Evolutionary conservation across 805 yeast genomes (phyloP).

Genomic region (Ogataea philodendri): DNA sequence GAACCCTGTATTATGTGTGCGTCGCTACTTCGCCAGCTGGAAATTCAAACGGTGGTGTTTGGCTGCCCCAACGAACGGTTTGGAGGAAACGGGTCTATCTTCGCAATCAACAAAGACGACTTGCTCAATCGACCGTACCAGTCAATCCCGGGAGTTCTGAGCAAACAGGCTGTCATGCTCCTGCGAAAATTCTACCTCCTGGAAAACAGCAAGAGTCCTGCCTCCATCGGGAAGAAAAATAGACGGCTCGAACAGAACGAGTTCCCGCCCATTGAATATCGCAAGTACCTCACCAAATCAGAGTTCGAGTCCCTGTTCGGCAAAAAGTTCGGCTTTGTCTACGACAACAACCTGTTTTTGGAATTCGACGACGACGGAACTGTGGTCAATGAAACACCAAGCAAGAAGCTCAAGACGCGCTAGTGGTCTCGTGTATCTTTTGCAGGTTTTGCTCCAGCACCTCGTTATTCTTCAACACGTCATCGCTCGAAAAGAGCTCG

Average conservation of each 20-base stretch:
- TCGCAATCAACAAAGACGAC: conserved; percentile 51
- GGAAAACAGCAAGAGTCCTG: conserved; percentile 85
- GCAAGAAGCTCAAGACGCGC: conserved; percentile 10
- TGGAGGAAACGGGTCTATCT: conserved; percentile 93
- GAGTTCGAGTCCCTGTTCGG: conserved; percentile 57
- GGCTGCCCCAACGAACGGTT: conserved; percentile 95
- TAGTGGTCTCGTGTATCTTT: conserved; percentile 13
- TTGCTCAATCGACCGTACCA: conserved; percentile 39
- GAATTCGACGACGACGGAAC: conserved; percentile 25
- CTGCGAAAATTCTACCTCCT: conserved; percentile 80
- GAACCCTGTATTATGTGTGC: conserved; percentile 99
- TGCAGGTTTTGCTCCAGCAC: conserved; percentile 24
- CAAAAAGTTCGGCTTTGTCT: conserved; percentile 28
- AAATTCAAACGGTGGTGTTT: conserved; percentile 69
- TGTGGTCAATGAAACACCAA: conserved; percentile 9
- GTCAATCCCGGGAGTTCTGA: conserved; percentile 72
- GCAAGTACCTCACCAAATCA: conserved; percentile 46
- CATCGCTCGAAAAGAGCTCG: conserved; percentile 26
- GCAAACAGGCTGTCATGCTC: conserved; percentile 80
- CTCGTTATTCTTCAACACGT: conserved; percentile 30
- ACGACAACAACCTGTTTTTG: conserved; percentile 25
- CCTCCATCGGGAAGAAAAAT: conserved; percentile 69
- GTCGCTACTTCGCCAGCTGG: conserved; percentile 78
- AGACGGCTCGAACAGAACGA: conserved; percentile 54
- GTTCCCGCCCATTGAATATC: conserved; percentile 62